Base-by-base conservation (phyloP, 75 land plant species). In the Pseudotsuga menziesii region DNA sequence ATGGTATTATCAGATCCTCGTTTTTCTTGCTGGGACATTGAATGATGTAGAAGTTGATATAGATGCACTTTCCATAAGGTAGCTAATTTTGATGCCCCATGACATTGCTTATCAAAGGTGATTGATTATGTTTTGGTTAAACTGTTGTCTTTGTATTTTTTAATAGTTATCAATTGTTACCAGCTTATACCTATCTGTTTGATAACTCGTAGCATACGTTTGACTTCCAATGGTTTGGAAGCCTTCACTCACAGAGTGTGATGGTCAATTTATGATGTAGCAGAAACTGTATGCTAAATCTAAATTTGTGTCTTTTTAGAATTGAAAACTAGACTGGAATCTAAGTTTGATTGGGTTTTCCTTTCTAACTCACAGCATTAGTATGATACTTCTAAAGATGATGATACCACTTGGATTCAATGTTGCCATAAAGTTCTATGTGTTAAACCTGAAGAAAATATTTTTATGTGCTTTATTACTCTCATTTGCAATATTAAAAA, bases 11-110 rank as follows among this genome's bases (percentile, higher is more conserved):
- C 59, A 74, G 61, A 74, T 74, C 58, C 75, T 74, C 36, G 35
- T 74, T 52, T 74, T 74, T 52, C 75, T 74, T 16, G 75, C 75
- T 26, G 75, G 75, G 35, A 74, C 75, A 52, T 56, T 74, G 58
- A 22, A 56, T 74, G 58, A 74, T 74, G 16, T 59, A 55, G 75
- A 74, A 56, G 75, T 74, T 74, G 75, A 74, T 52, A 74, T 74
- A 74, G 75, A 74, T 55, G 75, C 75, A 15, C 58, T 74, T 48
- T 52, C 75, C 27, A 74, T 74, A 74, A 52, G 75, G 75, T 74
- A 74, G 58, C 26, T 48, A 74, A 74, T 73, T 59, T 35, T 74
- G 58, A 52, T 56, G 58, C 75, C 55, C 41, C 72, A 69, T n/a
- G 72, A 41, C 44, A 69, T 39, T 69, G 72, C 22, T 69, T 69